These are phyloP conservation scores for Camellia lanceoleosa DNA, from an alignment of 148 eudicot species.

Conservation along the genomic window DNA sequence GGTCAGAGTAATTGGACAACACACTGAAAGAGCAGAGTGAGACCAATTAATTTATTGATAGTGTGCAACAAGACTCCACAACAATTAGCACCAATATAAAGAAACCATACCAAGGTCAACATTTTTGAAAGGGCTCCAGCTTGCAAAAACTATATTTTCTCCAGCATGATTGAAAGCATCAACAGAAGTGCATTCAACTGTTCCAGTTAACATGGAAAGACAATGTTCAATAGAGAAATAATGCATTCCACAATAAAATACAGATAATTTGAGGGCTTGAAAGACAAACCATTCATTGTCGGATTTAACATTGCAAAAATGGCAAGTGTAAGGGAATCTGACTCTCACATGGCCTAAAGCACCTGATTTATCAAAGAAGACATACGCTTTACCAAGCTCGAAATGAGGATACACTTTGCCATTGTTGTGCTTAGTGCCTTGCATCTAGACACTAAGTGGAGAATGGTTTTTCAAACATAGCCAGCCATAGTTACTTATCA, in stretches of 20 bases:
- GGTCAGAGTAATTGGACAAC: neutral
- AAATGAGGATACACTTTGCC: neutral
- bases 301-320: constrained; percentile 99
- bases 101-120: constrained; percentile 72
- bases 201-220: constrained; percentile 15
- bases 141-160: constrained; percentile 84
- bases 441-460: neutral
- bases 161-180: constrained; percentile 96
- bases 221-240: neutral
- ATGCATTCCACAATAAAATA: neutral
- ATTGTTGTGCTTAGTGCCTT: neutral
- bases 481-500: too few relatives aligned
- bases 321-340: constrained; percentile 82
- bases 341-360: constrained; percentile 85
- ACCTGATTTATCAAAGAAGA: constrained; percentile 41
- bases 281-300: constrained; percentile 72
- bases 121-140: constrained; percentile 95
- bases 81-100: neutral
- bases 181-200: constrained; percentile 94
- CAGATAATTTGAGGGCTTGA: constrained; percentile 6
- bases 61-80: neutral
- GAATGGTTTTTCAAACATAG: neutral
- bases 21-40: neutral
- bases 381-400: neutral
- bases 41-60: neutral